phyloP scores from a whole-genome alignment of 2,329 filamentous ascomycete species.

The Sarocladium kiliense region DNA sequence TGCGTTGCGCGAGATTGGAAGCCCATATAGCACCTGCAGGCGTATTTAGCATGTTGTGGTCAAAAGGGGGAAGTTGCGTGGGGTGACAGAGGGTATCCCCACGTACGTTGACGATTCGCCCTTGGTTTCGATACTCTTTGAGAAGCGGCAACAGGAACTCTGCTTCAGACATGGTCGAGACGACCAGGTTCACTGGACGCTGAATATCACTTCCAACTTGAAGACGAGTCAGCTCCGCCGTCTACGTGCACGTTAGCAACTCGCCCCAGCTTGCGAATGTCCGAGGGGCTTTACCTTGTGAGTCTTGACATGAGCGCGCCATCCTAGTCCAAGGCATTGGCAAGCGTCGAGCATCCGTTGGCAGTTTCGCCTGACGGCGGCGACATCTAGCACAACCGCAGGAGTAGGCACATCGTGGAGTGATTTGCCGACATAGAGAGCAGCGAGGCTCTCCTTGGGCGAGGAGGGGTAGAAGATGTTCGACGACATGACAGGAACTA shows the following conservation, averaged over 20 bases:
- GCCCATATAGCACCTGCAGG: conserved; percentile 60
- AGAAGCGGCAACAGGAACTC: conserved; percentile 61
- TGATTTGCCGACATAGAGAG: conserved; percentile 46
- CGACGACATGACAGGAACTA: conserved; percentile 14
- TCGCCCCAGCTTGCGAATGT: not conserved
- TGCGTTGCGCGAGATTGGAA: conserved; percentile 60
- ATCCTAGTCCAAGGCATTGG: conserved; percentile 54
- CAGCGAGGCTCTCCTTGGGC: conserved; percentile 17
- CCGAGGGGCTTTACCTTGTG: conserved; percentile 56
- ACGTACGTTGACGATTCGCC: conserved; percentile 54
- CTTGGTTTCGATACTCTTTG: conserved; percentile 47
- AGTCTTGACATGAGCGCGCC: conserved; percentile 76
- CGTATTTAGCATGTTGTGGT: not conserved
- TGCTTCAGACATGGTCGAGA: conserved; percentile 70
- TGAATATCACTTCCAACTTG: conserved; percentile 58
- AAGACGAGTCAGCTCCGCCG: conserved; percentile 57
- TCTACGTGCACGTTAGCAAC: conserved; percentile 38
- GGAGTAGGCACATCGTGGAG: conserved; percentile 60
- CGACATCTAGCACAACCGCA: conserved; percentile 62
- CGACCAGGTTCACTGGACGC: conserved; percentile 55
- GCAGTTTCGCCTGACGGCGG: conserved; percentile 64
- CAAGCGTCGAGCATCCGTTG: conserved; percentile 63
- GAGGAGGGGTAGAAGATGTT: conserved; percentile 18
- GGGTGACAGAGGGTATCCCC: not conserved
- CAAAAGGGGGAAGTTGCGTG: not conserved